A percentile compares a stretch with the other conserved stretches of the same genome.
These are phyloP conservation scores for Corylus heterophylla DNA, from an alignment of 306 rosid species.

Conservation along the genomic window DNA sequence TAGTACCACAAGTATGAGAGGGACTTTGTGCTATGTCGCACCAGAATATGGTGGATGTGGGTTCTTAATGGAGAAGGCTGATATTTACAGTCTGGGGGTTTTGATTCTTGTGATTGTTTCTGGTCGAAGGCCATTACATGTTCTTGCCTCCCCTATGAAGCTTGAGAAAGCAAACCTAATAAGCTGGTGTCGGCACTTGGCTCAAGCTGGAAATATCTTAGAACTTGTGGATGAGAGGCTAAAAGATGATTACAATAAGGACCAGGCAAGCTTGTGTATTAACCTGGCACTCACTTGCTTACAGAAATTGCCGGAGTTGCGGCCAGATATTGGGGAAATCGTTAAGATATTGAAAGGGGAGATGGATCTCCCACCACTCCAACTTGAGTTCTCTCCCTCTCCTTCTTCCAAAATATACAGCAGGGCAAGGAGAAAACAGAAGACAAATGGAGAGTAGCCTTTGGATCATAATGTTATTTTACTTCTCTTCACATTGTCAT, in stretches of 20 bases:
- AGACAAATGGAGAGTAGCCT: slow-evolving; percentile 45
- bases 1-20: slow-evolving; percentile 98
- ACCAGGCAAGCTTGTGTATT: slow-evolving; percentile 78
- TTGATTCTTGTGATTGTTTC: slow-evolving; percentile 87
- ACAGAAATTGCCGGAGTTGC: slow-evolving; percentile 79
- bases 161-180: slow-evolving; percentile 89
- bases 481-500: slow-evolving; percentile 22
- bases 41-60: slow-evolving; percentile 92
- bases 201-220: slow-evolving; percentile 70
- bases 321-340: slow-evolving; percentile 86
- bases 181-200: slow-evolving; percentile 93
- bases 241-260: slow-evolving; percentile 70
- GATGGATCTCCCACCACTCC: slow-evolving; percentile 77
- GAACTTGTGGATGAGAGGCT: slow-evolving; percentile 85
- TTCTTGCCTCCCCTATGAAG: slow-evolving; percentile 94
- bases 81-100: slow-evolving; percentile 90
- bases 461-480: slow-evolving; percentile 18
- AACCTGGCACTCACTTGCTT: slow-evolving; percentile 80
- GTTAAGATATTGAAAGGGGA: slow-evolving; percentile 84
- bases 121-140: slow-evolving; percentile 88
- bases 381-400: slow-evolving; percentile 85
- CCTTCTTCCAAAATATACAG: slow-evolving; percentile 77
- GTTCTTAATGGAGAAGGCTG: slow-evolving; percentile 85
- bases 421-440: slow-evolving; percentile 70
- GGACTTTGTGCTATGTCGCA: slow-evolving; percentile 86